Base-by-base conservation (phyloP, 495 filamentous ascomycete genomes). In the Xylaria longipes region DNA sequence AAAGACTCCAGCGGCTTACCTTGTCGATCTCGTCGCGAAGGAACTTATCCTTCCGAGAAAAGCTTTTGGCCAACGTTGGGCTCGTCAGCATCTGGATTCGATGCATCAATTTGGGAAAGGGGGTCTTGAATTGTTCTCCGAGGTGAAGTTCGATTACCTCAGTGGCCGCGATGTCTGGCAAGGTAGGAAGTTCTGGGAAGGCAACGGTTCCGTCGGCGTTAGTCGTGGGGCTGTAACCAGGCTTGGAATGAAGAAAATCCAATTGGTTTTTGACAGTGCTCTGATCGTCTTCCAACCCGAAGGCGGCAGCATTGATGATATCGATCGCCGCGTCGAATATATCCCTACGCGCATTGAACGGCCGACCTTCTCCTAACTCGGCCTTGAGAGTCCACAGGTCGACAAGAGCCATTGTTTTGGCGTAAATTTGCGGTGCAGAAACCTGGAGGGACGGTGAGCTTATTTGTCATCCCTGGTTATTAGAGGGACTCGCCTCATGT, bases 301-400 rank as follows among this genome's bases (percentile, higher is more conserved):
- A 80, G 22, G 75, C 70, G 11, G 72, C 71, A 15, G 74, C 79
- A 35, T 77, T 75, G 46, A 85, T 80, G 31, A 76, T 70, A 66
- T 86, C 83, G 6, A 85, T 69, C 0, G 80, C 76, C 39, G 69
- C 64, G 50, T 75, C 69, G 8, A 71, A 73, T 37, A 86, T 74
- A 61, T 87, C 83, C 17, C 79, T 29, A 25, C n/a, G 11, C 9
- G 80, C 83, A 2, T 67, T 22, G 50, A 84, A 84, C 0, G 80
- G 80, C 0, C 71, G 74, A 5, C 81, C 80, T 20, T 75, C 22
- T 14, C 80, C 81, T 2, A 77, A 25, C 4, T 43, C 39, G 11
- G 71, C 61, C 63, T 84, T 86, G 56, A 73, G 43, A 43, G 71
- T 29, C 83, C 83, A 85, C 6, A 84, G 60, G 22, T 80, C 62